Conservation (phyloP, 164 flowering plant species). For the Nymphaea thermarum region DNA sequence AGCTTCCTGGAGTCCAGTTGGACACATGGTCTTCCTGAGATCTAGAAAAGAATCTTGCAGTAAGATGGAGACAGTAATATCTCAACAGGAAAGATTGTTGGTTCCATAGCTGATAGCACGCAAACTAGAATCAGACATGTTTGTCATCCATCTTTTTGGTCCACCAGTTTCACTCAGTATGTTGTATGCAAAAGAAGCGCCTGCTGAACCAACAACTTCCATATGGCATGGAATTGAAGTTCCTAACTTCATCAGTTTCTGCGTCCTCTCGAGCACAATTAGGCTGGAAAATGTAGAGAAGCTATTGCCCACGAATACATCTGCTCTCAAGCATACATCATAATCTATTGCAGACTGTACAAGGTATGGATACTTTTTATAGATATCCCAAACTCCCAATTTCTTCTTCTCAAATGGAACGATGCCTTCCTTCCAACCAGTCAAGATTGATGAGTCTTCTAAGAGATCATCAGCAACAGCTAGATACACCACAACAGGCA, state of each 20-base stretch:
- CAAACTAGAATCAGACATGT: slow-evolving; percentile 71
- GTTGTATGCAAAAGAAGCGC: slow-evolving; percentile 76
- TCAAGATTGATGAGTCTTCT: slow-evolving; percentile 48
- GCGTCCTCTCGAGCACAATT: slow-evolving; percentile 80
- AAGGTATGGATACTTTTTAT: slow-evolving; percentile 67
- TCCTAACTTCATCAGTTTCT: slow-evolving; percentile 41
- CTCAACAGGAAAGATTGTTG: slow-evolving; percentile 42
- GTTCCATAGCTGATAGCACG: slow-evolving; percentile 84
- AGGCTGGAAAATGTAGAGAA: slow-evolving; percentile 96
- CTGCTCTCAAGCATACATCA: slow-evolving; percentile 87
- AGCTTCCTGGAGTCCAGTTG: no score
- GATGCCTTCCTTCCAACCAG: slow-evolving; percentile 72
- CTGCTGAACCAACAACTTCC: slow-evolving; percentile 7
- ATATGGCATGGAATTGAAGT: slow-evolving; percentile 24
- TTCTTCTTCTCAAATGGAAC: slow-evolving; percentile 76
- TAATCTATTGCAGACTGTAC: slow-evolving; percentile 92
- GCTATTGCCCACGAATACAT: slow-evolving; percentile 86
- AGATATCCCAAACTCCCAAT: slow-evolving; percentile 59
- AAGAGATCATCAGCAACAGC: slow-evolving; percentile 88
- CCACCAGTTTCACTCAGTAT: slow-evolving; percentile 49
- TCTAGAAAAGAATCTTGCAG: neutral
- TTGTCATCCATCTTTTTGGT: slow-evolving; percentile 64
- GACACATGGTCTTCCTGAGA: no score
- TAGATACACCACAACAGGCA: slow-evolving; percentile 54
- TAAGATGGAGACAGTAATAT: neutral